Percentiles rank a stretch among this genome's conserved stretches.
Evolutionary conservation across 192 early-diverging fungal genomes (phyloP).

Genomic region (Gigaspora rosea): DNA sequence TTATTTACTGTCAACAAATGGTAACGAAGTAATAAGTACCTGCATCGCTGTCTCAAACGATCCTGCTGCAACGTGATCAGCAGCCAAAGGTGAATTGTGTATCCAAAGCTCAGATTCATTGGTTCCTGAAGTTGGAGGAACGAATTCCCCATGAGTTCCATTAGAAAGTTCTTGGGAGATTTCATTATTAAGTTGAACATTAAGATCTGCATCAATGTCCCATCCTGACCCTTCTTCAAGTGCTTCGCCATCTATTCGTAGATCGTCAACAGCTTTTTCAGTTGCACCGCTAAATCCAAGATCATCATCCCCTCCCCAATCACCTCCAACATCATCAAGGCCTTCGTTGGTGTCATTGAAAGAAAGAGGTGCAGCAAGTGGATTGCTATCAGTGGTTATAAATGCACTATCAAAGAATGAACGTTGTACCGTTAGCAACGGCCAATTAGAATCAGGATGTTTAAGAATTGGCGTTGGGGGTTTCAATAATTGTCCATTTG

Average conservation of each 20-base stretch:
- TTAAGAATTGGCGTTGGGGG: slow-evolving; percentile 72
- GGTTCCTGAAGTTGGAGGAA: slow-evolving; percentile 74
- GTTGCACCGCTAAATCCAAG: slow-evolving; percentile 54
- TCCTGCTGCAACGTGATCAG: slow-evolving; percentile 94
- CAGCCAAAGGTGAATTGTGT: slow-evolving; percentile 83
- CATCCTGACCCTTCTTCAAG: slow-evolving; percentile 78
- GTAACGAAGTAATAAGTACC: slow-evolving; percentile 41
- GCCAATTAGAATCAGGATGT: slow-evolving; percentile 89
- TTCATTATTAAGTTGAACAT: slow-evolving; percentile 67
- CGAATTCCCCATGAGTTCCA: slow-evolving; percentile 60
- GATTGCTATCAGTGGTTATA: slow-evolving; percentile 48
- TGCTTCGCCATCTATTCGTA: slow-evolving; percentile 48
- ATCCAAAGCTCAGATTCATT: slow-evolving; percentile 75
- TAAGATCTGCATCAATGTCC: slow-evolving; percentile 82
- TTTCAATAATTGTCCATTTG: slow-evolving; percentile 58
- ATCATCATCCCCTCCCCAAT: slow-evolving; percentile 80
- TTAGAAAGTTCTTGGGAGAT: slow-evolving; percentile 55
- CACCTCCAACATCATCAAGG: slow-evolving; percentile 67
- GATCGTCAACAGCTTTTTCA: slow-evolving; percentile 40
- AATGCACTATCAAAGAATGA: slow-evolving; percentile 85
- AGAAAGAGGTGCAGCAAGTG: slow-evolving; percentile 60
- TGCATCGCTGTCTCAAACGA: slow-evolving; percentile 95
- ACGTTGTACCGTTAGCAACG: slow-evolving; percentile 79
- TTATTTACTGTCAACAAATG: neutral
- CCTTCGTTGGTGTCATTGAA: slow-evolving; percentile 54